phyloP scores from a whole-genome alignment of 371 early-diverging fungal species.

The Mortierella sp. region DNA sequence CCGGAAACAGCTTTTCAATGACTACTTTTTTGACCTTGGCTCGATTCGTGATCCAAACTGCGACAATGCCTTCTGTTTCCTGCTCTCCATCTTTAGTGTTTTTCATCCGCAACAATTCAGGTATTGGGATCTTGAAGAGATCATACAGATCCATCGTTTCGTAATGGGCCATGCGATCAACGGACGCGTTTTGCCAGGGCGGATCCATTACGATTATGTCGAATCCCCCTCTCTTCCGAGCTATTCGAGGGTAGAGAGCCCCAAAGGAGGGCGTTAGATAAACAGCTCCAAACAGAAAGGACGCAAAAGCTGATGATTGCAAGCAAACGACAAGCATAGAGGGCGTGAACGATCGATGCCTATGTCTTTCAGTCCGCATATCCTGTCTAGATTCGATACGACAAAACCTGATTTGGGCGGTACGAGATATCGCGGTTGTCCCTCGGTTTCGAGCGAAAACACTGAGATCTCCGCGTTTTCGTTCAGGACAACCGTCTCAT shows the following conservation, averaged over 20 bases:
- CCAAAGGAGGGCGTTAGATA: no score
- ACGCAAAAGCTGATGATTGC: no score
- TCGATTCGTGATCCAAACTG: slow-evolving; percentile 84
- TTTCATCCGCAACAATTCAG: slow-evolving; percentile 50
- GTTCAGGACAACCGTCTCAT: slow-evolving; percentile 28
- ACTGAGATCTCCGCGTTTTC: slow-evolving; percentile 1
- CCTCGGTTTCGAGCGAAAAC: slow-evolving; percentile 15
- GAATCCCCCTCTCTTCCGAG: slow-evolving; percentile 54
- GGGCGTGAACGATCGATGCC: slow-evolving; percentile 20
- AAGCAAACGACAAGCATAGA: no score
- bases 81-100: not conserved
- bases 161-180: slow-evolving; percentile 68
- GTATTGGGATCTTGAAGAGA: slow-evolving; percentile 71
- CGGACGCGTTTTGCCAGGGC: slow-evolving; percentile 81
- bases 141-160: slow-evolving; percentile 73
- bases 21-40: slow-evolving; percentile 70
- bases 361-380: slow-evolving; percentile 23
- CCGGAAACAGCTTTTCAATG: slow-evolving; percentile 71
- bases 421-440: slow-evolving; percentile 25
- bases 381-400: slow-evolving; percentile 36
- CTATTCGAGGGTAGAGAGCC: slow-evolving; percentile 9
- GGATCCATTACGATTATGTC: slow-evolving; percentile 81
- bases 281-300: no score
- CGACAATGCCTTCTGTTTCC: slow-evolving; percentile 54
- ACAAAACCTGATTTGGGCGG: slow-evolving; percentile 39